Evolutionary conservation across 257 asterid species (phyloP), one percentile per base, ranked within the genome.

Genomic region (Orobanche coerulescens): DNA sequence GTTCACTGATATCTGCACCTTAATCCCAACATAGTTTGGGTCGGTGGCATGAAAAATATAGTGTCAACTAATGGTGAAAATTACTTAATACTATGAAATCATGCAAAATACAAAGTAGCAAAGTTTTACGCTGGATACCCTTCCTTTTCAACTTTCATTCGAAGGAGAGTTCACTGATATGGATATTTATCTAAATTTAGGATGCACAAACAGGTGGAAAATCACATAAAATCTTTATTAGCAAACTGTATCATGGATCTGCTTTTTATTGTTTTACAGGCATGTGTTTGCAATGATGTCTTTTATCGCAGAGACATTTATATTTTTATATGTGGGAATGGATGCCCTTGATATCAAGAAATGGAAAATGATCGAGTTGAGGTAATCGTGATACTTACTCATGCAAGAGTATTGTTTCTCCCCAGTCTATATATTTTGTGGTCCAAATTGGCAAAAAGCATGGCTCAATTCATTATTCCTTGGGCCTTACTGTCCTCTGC

Each of bases 261-360:
- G 39, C 30, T 37, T 62, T 12, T 47, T 6, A 43, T 52, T 6
- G 25, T 49, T 61, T 40, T 76, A 82, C 94, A 90, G 97, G 84
- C 89, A 90, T 73, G 81, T 84, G 26, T 91, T 91, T 75, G 88
- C 91, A 23, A 80, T 83, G 70, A 73, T 91, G 94, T 91, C 98
- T 40, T 91, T 82, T 65, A 84, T 91, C 61, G 90, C 98, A 14
- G 98, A 91, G 70, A 79, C 96, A 1, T 91, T 85, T 76, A 88
- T 91, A 79, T 91, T 91, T 70, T 58, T 91, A 39, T 91, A 91
- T 8, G 98, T 91, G 72, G 98, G 98, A 39, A 91, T 88, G 95
- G 96, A 91, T 67, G 94, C 93, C 58, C 62, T 91, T 73, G 98
- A 88, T 73, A 73, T 82, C 13, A 83, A 79, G 77, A 91, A 88